Evolutionary conservation across 106 monocot species (phyloP).

Genomic region (Posidonia australis): DNA sequence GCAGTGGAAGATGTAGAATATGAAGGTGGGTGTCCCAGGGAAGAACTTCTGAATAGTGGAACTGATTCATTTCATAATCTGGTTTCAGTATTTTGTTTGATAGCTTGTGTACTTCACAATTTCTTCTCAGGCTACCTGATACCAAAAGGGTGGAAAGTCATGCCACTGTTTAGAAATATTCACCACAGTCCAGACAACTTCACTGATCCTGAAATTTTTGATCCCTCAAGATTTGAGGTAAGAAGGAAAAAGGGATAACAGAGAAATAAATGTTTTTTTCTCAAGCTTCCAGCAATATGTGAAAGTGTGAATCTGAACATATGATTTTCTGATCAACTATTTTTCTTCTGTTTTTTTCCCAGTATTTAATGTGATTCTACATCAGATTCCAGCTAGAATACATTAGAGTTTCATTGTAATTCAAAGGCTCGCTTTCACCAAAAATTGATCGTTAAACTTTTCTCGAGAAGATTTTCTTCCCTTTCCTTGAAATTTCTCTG

Average conservation of each 20-base stretch:
- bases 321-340: too few relatives aligned
- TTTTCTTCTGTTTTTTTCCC: too few relatives aligned
- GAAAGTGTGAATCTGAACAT: too few relatives aligned
- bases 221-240: conserved; percentile 93
- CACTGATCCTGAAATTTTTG: conserved; percentile 71
- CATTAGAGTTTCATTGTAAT: too few relatives aligned
- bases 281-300: too few relatives aligned
- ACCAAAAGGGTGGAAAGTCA: conserved; percentile 96
- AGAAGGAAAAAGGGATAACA: background rate
- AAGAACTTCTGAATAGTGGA: background rate
- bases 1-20: conserved; percentile 87
- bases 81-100: background rate
- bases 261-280: too few relatives aligned
- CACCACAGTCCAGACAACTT: conserved; percentile 79
- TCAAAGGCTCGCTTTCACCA: too few relatives aligned
- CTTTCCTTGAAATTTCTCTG: too few relatives aligned
- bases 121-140: conserved; percentile 66
- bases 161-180: conserved; percentile 90
- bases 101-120: background rate
- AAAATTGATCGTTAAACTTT: too few relatives aligned
- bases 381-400: too few relatives aligned
- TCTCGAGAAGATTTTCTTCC: too few relatives aligned
- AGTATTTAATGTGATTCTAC: too few relatives aligned
- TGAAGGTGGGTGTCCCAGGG: conserved; percentile 30
- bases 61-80: background rate